Base-by-base conservation (phyloP, 2,329 filamentous ascomycete genomes). In the Boeremia exigua region DNA sequence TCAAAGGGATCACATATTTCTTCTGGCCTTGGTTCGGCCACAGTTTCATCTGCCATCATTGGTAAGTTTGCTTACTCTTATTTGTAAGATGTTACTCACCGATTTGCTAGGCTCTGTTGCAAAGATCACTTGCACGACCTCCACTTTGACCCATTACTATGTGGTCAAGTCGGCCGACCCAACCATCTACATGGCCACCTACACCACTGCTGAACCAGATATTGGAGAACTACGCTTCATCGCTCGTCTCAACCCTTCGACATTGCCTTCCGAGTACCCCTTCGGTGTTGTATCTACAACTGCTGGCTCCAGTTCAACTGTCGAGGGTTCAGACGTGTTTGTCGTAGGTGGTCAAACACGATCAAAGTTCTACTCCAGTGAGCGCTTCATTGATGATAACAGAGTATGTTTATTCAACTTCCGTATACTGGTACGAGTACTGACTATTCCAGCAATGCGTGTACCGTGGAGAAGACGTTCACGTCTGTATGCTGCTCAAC, bases 301-400 rank as follows among this genome's bases (percentile, higher is more conserved):
- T 0, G 75, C 74, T 1, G 81, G 80, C 28, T 73, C 68, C 27
- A 80, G 80, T 28, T 78, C 77, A 9, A 78, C 82, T 2, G 78
- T 89, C 47, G 87, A 89, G 69, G 86, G 75, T 2, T 72, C 68
- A 1, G 76, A 78, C 45, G 75, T 78, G 7, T 89, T 82, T 66
- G 56, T 86, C 8, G 84, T 89, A 39, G 74, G 78, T 59, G 83
- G 85, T 19, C 77, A 89, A 69, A 89, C 87, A 0, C 82, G 87
- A 34, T 86, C 83, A 73, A 90, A 90, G 72, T 90, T 89, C 78
- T 90, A 87, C 76, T 88, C 85, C 2, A 86, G 84, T 55, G 79
- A 87, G 59, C 81, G 86, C n/a, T 89, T 88, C 73, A 89, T 90
- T 67, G 87, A 90, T 68, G 86, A 88, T 63, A 51, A 47, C 15